Conservation (phyloP, 306 rosid genomes). For the Cicer arietinum region DNA sequence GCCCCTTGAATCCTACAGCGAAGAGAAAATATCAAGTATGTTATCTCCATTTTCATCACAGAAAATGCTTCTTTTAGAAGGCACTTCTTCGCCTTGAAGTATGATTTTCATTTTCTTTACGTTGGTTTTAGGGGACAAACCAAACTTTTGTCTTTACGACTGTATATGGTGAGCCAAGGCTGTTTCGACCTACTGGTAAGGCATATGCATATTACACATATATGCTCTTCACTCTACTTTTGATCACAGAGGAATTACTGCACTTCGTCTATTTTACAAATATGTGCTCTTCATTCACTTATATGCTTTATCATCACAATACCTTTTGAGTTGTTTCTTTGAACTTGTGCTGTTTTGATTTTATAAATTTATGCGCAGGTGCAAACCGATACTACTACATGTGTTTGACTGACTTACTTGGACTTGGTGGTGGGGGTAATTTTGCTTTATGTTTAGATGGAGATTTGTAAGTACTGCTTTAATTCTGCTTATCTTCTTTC, state of each 20-base stretch:
- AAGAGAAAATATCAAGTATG: slow-evolving; percentile 93
- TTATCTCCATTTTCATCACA: slow-evolving; percentile 20
- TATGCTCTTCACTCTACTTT: slow-evolving; percentile 1
- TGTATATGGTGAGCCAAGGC: slow-evolving; percentile 87
- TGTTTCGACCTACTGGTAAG: slow-evolving; percentile 96
- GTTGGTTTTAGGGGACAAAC: slow-evolving; percentile 73
- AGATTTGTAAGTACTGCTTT: slow-evolving; percentile 75
- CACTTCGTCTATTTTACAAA: not conserved
- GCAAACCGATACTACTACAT: slow-evolving; percentile 78
- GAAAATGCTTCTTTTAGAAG: slow-evolving; percentile 20
- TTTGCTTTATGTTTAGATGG: slow-evolving; percentile 86
- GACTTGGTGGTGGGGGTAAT: slow-evolving; percentile 93
- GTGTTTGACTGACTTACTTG: slow-evolving; percentile 80
- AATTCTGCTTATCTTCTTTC: slow-evolving; percentile 34
- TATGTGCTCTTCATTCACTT: slow-evolving; percentile 4
- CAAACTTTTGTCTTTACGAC: slow-evolving; percentile 94
- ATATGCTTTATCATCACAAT: not conserved
- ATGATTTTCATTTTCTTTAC: slow-evolving; percentile 42
- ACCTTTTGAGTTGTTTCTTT: not conserved
- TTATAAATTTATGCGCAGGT: slow-evolving; percentile 55
- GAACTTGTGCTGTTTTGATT: slow-evolving; percentile 30
- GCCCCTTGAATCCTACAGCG: slow-evolving; percentile 83
- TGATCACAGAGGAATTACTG: not conserved
- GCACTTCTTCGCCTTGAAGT: slow-evolving; percentile 34
- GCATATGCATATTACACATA: not conserved